phyloP scores from a whole-genome alignment of 768 basidiomycete genomes.

The Coprinopsis cinerea region DNA sequence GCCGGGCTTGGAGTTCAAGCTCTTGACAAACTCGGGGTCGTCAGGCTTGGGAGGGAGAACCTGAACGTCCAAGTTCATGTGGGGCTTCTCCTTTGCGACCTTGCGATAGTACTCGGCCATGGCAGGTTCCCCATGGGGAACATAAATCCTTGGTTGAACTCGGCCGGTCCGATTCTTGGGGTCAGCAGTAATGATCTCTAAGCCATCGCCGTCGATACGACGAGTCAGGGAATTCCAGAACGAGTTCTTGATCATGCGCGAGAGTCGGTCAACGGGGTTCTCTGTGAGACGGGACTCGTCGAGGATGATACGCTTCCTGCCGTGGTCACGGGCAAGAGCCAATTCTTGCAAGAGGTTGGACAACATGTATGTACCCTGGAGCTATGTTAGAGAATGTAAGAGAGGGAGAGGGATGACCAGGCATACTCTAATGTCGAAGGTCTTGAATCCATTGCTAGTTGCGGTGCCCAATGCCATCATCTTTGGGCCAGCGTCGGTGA shows the following conservation, averaged over 20 bases:
- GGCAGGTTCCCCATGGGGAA: conserved; percentile 86
- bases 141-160: conserved; percentile 88
- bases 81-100: conserved; percentile 88
- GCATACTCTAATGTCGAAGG: conserved; percentile 87
- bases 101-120: conserved; percentile 95
- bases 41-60: conserved; percentile 84
- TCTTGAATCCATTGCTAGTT: conserved; percentile 96
- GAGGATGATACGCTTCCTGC: conserved; percentile 93
- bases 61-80: conserved; percentile 89
- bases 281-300: conserved; percentile 97
- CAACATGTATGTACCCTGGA: conserved; percentile 96
- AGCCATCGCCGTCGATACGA: conserved; percentile 93
- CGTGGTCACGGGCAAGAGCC: conserved; percentile 91
- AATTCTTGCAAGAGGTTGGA: conserved; percentile 99
- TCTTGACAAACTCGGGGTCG: conserved; percentile 85
- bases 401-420: not conserved
- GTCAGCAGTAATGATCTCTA: conserved; percentile 96
- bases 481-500: conserved; percentile 96
- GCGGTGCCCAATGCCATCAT: conserved; percentile 94
- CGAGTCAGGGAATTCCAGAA: conserved; percentile 98
- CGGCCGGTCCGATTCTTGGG: conserved; percentile 95
- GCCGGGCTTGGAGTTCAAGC: conserved; percentile 90
- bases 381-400: not conserved
- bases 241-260: conserved; percentile 94
- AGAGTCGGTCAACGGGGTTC: conserved; percentile 94